Evolutionary conservation across 345 rosid species (phyloP).

Genomic region (Angophora floribunda): DNA sequence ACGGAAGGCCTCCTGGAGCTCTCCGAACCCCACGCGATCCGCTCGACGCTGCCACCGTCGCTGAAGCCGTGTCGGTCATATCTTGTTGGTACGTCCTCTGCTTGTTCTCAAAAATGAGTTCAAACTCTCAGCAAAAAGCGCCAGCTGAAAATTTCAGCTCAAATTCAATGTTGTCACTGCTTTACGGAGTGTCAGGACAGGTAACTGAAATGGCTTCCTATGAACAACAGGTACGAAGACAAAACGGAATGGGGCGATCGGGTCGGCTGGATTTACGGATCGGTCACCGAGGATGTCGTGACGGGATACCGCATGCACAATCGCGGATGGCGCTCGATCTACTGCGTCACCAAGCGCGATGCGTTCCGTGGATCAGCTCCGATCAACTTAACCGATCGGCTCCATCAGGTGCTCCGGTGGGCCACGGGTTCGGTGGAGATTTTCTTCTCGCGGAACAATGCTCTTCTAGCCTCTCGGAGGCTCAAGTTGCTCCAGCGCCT

Average conservation of each 20-base stretch:
- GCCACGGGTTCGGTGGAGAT: conserved; percentile 96
- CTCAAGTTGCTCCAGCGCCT: conserved; percentile 82
- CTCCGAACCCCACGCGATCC: conserved; percentile 77
- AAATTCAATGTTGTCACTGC: background rate
- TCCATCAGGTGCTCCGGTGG: conserved; percentile 94
- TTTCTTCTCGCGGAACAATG: conserved; percentile 94
- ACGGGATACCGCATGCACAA: conserved; percentile 98
- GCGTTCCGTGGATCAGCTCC: conserved; percentile 94
- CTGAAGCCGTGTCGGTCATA: conserved; percentile 87
- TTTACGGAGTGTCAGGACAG: too few species aligned
- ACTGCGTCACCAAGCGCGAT: conserved; percentile 83
- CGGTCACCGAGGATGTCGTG: conserved; percentile 95
- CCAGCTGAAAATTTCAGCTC: background rate
- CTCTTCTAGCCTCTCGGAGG: conserved; percentile 44
- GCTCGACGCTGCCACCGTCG: conserved; percentile 80
- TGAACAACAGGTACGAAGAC: conserved; percentile 66
- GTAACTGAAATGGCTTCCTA: background rate
- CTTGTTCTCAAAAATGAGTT: background rate
- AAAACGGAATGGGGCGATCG: conserved; percentile 98
- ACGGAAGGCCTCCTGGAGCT: conserved; percentile 84
- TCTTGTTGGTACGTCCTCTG: conserved; percentile 59
- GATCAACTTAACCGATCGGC: conserved; percentile 85
- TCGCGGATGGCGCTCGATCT: conserved; percentile 94
- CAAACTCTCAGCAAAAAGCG: background rate
- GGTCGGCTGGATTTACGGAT: conserved; percentile 97